Conservation (phyloP, 2,329 filamentous ascomycete species). For the Leptosphaerulina australis region DNA sequence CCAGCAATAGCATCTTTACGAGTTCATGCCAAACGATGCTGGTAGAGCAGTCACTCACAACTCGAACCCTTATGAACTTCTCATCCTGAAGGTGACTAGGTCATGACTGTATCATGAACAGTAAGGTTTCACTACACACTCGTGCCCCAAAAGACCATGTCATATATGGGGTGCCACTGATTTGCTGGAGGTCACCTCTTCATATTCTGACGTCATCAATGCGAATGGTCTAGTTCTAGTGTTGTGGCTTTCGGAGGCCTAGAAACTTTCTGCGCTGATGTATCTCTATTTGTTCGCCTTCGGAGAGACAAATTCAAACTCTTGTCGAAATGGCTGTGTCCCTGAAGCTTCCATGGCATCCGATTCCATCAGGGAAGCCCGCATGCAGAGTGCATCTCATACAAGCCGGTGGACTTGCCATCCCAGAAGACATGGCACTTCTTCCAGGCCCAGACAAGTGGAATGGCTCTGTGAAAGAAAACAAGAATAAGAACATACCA, state of each 20-base stretch:
- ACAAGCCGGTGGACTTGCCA: constrained; percentile 51
- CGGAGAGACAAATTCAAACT: not conserved
- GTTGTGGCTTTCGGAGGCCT: not conserved
- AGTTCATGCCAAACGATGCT: too few species aligned
- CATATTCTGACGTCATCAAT: not conserved
- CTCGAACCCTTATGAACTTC: too few species aligned
- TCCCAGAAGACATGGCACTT: constrained; percentile 56
- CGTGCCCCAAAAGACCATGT: too few species aligned
- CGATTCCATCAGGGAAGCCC: constrained; percentile 29
- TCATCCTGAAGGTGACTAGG: too few species aligned
- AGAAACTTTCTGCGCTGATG: not conserved
- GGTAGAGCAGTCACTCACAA: too few species aligned
- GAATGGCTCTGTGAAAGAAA: constrained; percentile 46
- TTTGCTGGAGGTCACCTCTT: too few species aligned
- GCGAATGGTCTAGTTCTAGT: not conserved
- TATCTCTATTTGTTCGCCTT: not conserved
- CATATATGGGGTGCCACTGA: too few species aligned
- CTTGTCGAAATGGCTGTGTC: constrained; percentile 1
- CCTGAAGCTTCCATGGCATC: constrained; percentile 31
- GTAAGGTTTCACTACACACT: too few species aligned
- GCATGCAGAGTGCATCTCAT: constrained; percentile 43
- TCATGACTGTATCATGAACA: too few species aligned
- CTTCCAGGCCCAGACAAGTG: constrained; percentile 52
- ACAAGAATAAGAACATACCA: constrained; percentile 39
- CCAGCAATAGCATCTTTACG: too few species aligned